These are phyloP conservation scores for Apiotrichum akiyoshidainum DNA, from an alignment of 1,284 basidiomycete genomes.

Conservation along the genomic window DNA sequence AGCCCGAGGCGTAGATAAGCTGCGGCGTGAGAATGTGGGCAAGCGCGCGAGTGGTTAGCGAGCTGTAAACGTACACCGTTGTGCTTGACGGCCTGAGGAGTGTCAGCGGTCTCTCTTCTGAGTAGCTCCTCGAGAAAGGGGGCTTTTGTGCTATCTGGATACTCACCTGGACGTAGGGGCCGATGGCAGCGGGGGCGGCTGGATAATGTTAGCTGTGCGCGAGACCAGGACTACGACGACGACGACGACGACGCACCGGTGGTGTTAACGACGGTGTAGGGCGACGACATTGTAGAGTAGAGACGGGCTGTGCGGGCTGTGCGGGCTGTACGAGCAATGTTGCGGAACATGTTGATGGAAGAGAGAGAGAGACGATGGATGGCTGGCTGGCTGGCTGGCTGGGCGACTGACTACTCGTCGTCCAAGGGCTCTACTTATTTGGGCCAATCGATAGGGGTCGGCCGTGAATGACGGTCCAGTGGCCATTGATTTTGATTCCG, in stretches of 20 bases:
- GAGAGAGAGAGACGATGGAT: not conserved
- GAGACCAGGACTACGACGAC: not conserved
- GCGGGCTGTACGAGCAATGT: constrained; percentile 12
- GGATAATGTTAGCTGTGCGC: constrained; percentile 6
- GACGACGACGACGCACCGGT: constrained; percentile 49
- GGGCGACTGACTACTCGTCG: not conserved
- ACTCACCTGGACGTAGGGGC: constrained; percentile 68
- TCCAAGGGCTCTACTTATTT: not conserved
- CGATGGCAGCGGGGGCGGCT: constrained; percentile 83
- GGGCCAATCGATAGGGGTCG: not conserved
- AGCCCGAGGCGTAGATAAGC: constrained; percentile 83
- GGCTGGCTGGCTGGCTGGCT: not conserved
- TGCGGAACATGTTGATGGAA: constrained; percentile 6
- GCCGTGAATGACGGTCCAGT: not conserved
- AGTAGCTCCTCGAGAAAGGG: too few species aligned
- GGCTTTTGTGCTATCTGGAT: not conserved
- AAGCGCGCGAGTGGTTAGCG: too few species aligned
- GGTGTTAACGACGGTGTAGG: constrained; percentile 50
- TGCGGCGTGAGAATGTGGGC: constrained; percentile 2
- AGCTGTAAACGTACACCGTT: constrained; percentile 57
- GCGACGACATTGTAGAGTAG: constrained; percentile 31
- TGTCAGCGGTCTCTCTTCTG: constrained; percentile 7
- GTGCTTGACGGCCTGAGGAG: constrained; percentile 71
- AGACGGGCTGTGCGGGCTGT: constrained; percentile 10
- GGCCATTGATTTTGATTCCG: not conserved